Conservation (phyloP, 2,329 filamentous ascomycete genomes). For the Trichophyton mentagrophytes region DNA sequence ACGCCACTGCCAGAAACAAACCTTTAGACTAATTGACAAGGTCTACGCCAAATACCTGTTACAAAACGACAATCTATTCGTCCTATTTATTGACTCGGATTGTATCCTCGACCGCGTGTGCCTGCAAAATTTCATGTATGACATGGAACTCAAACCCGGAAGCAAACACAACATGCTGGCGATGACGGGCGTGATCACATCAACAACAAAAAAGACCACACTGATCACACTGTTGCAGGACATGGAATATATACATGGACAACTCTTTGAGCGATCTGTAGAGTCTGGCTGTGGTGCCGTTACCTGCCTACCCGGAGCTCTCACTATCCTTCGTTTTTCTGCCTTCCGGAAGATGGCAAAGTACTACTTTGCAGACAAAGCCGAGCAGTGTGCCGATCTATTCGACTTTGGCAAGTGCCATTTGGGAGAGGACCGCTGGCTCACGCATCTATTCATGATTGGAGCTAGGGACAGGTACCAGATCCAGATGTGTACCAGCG, state of each 20-base stretch:
- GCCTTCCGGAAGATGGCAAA: slow-evolving; percentile 95
- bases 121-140: slow-evolving; percentile 94
- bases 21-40: slow-evolving; percentile 84
- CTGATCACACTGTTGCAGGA: slow-evolving; percentile 88
- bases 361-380: slow-evolving; percentile 96
- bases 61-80: slow-evolving; percentile 81
- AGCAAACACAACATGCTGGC: slow-evolving; percentile 87
- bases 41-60: slow-evolving; percentile 80
- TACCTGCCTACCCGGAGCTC: slow-evolving; percentile 85
- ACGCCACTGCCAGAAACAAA: slow-evolving; percentile 82
- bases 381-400: slow-evolving; percentile 85
- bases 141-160: slow-evolving; percentile 93
- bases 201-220: slow-evolving; percentile 76
- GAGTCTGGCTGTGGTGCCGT: slow-evolving; percentile 90
- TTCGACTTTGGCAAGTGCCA: slow-evolving; percentile 97
- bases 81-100: slow-evolving; percentile 94
- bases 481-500: slow-evolving; percentile 94
- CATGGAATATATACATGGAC: slow-evolving; percentile 96
- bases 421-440: slow-evolving; percentile 87
- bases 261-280: slow-evolving; percentile 88
- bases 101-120: slow-evolving; percentile 86
- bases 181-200: slow-evolving; percentile 95
- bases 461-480: slow-evolving; percentile 85
- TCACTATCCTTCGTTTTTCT: slow-evolving; percentile 91
- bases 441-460: slow-evolving; percentile 98